These are phyloP conservation scores for Trichoderma reesei DNA, from an alignment of 495 filamentous ascomycete species.

Conservation along the genomic window DNA sequence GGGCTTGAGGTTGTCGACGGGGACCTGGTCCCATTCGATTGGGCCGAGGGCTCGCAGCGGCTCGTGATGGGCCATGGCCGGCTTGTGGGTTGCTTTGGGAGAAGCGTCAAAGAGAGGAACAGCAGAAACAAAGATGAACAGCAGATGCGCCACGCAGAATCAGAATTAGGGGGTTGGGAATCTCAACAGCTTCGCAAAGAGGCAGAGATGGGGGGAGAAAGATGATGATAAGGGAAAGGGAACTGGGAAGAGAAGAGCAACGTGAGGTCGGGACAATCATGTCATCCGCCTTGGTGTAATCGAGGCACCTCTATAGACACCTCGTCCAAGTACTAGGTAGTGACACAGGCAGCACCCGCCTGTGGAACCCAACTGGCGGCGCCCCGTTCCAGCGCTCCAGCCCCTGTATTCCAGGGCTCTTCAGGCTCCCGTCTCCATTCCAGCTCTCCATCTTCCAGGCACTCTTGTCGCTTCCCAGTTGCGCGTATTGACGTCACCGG, in stretches of 20 bases:
- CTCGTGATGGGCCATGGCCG: conserved; percentile 34
- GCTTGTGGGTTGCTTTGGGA: neutral
- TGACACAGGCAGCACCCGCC: no score
- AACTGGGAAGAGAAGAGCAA: no score
- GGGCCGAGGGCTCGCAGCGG: conserved; percentile 63
- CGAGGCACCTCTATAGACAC: neutral
- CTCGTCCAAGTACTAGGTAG: neutral
- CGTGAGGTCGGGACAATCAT: no score
- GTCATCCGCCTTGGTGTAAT: no score
- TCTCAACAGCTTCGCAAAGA: neutral
- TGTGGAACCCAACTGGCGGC: no score
- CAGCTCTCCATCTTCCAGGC: no score
- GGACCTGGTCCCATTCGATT: conserved; percentile 52
- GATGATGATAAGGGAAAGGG: neutral
- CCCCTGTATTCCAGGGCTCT: no score
- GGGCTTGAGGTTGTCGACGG: conserved; percentile 46
- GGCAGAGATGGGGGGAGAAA: neutral
- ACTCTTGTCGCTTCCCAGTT: neutral
- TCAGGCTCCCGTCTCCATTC: no score
- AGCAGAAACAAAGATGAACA: neutral
- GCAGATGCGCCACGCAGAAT: neutral
- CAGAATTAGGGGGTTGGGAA: neutral
- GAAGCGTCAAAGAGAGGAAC: neutral
- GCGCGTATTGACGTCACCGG: neutral
- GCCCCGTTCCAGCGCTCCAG: no score